Conservation (phyloP, 352 stramenopile genomes). For the Lagenidium sp. region DNA sequence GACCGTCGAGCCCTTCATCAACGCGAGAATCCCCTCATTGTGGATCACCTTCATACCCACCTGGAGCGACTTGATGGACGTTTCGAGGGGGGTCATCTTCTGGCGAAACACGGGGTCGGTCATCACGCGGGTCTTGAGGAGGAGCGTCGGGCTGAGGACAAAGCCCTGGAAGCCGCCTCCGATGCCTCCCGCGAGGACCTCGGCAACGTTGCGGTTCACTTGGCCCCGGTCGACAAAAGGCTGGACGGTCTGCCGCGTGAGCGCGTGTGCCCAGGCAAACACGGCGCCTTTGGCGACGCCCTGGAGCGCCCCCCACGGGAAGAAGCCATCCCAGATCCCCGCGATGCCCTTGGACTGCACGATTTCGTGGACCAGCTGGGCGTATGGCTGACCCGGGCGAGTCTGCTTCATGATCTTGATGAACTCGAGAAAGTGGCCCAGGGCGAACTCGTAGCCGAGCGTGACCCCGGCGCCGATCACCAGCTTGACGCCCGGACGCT, state of each 20-base stretch:
- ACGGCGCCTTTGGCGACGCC: conserved; percentile 86
- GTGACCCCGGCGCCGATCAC: conserved; percentile 80
- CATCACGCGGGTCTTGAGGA: conserved; percentile 95
- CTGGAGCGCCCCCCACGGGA: conserved; percentile 90
- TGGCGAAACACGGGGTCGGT: conserved; percentile 89
- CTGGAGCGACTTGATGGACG: conserved; percentile 63
- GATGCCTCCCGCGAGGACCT: conserved; percentile 84
- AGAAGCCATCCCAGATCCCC: conserved; percentile 91
- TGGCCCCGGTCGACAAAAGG: conserved; percentile 46
- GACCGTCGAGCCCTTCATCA: conserved; percentile 90
- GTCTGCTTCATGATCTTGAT: conserved; percentile 94
- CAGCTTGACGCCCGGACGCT: conserved; percentile 71
- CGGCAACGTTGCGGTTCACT: conserved; percentile 43
- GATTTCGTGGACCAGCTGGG: conserved; percentile 71
- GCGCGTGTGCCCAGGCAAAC: conserved; percentile 84
- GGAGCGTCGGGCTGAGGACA: conserved; percentile 86
- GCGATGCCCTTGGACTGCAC: conserved; percentile 82
- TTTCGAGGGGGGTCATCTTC: conserved; percentile 83
- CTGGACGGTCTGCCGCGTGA: conserved; percentile 44
- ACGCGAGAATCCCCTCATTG: conserved; percentile 71
- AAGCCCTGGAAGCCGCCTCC: conserved; percentile 91
- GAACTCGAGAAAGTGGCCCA: conserved; percentile 91
- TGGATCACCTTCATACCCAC: conserved; percentile 88
- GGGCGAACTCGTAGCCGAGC: conserved; percentile 80
- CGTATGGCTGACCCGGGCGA: conserved; percentile 71